Evolutionary conservation across 257 asterid genomes (phyloP), one percentile per base, ranked within the genome.

Genomic region (Solanum appendiculatum): DNA sequence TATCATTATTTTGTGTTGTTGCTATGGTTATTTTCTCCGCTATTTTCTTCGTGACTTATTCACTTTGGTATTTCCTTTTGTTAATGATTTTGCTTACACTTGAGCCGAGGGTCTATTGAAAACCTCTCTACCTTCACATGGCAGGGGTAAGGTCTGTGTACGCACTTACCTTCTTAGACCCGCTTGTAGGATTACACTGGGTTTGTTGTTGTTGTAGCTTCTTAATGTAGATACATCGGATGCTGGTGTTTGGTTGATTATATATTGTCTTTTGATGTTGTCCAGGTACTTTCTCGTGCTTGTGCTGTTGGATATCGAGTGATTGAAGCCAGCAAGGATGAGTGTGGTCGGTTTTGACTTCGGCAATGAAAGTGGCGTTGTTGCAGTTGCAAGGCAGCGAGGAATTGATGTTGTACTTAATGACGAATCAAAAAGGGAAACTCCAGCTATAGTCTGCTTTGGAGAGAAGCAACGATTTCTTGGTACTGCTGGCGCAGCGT

Each of bases 321-420:
- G 84, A 80, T 33, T 25, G 20, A 44, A 68, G 75, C 37, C 68
- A 88, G 85, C 89, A 90, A 93, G 89, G 86, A 97, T 97, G 99
- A 97, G 99, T 72, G 99, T 97, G 92, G 99, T 97, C 34, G 99
- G 99, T 86, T 94, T 97, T 93, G 99, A 97, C 87, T 90, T 97
- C 56, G 98, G 99, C 60, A 97, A 97, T 14, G 98, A 97, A 92
- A 97, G 98, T 83, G 88, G 97, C 16, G 99, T 97, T 34, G 98
- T 97, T 82, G 98, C 99, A 0, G 99, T 97, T 74, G 99, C 99
- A 21, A 91, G 98, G 91, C 99, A 97, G 86, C 91, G 99, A 77
- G 99, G 99, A 25, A 97, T 97, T 66, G 99, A 97, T 81, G 98
- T 97, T 31, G 99, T 97, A 37, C 98, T 97, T 84, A 97, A 97